Evolutionary conservation across 805 yeast species (phyloP).

Genomic region (Lipomyces sp.): DNA sequence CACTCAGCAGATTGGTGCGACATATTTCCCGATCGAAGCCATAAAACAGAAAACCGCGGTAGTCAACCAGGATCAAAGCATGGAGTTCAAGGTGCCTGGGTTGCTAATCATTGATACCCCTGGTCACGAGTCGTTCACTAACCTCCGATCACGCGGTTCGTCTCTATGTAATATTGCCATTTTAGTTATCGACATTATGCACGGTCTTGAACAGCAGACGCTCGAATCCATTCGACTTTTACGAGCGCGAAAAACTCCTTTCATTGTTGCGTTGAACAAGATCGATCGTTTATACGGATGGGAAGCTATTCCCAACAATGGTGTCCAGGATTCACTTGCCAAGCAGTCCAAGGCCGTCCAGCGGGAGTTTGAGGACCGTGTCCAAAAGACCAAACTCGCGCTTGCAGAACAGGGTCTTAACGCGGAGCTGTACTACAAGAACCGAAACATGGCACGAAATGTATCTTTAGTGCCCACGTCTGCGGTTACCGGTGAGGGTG

Average conservation of each 20-base stretch:
- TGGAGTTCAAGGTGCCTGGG: slow-evolving; percentile 92
- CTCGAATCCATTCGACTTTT: slow-evolving; percentile 88
- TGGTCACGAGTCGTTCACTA: slow-evolving; percentile 99
- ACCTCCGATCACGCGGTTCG: slow-evolving; percentile 97
- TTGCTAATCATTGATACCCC: slow-evolving; percentile 96
- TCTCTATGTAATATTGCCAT: slow-evolving; percentile 99
- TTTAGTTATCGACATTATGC: slow-evolving; percentile 97
- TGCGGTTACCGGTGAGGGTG: slow-evolving; percentile 99
- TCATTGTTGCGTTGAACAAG: slow-evolving; percentile 94
- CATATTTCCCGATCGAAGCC: slow-evolving; percentile 97
- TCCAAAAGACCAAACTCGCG: slow-evolving; percentile 81
- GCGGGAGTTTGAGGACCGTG: slow-evolving; percentile 88
- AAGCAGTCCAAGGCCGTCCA: slow-evolving; percentile 84
- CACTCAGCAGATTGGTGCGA: slow-evolving; percentile 99
- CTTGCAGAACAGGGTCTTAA: slow-evolving; percentile 97
- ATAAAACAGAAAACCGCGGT: slow-evolving; percentile 88
- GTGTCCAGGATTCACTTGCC: slow-evolving; percentile 91
- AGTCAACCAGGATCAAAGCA: slow-evolving; percentile 83
- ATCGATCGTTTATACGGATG: slow-evolving; percentile 97
- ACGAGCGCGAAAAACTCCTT: slow-evolving; percentile 97
- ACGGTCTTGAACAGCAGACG: slow-evolving; percentile 98
- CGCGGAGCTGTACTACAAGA: slow-evolving; percentile 94
- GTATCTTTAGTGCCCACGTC: slow-evolving; percentile 98
- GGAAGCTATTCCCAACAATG: slow-evolving; percentile 87
- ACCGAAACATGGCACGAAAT: slow-evolving; percentile 88